These are phyloP conservation scores for Celoporthe dispersa DNA, from an alignment of 2,329 filamentous ascomycete species.

Conservation along the genomic window DNA sequence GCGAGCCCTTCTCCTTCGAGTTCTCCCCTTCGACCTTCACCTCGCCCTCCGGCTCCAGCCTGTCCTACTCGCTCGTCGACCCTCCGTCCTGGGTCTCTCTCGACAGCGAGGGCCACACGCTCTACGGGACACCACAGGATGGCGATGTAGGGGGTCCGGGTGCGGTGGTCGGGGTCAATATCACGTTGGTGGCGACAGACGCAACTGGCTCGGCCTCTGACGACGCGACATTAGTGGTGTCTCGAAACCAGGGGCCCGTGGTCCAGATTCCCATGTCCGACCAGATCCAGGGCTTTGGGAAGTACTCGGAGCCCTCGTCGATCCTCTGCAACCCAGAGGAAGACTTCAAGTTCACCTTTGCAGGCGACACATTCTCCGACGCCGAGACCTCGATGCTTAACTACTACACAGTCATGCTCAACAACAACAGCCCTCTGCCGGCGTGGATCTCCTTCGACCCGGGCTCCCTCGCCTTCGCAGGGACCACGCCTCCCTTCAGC, in stretches of 20 bases:
- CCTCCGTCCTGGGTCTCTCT: slow-evolving; percentile 77
- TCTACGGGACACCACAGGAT: slow-evolving; percentile 71
- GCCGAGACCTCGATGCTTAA: slow-evolving; percentile 55
- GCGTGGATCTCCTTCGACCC: slow-evolving; percentile 82
- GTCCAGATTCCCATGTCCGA: slow-evolving; percentile 60
- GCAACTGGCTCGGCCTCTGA: slow-evolving; percentile 64
- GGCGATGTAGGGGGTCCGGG: slow-evolving; percentile 49
- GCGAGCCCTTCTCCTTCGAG: slow-evolving; percentile 68
- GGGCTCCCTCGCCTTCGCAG: slow-evolving; percentile 67
- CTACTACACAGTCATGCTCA: slow-evolving; percentile 75
- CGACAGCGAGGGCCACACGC: slow-evolving; percentile 64
- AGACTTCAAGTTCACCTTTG: slow-evolving; percentile 58
- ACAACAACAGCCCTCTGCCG: slow-evolving; percentile 80
- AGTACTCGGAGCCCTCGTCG: slow-evolving; percentile 63
- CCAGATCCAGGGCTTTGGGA: slow-evolving; percentile 62
- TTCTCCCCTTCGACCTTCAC: slow-evolving; percentile 77
- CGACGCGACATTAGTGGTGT: slow-evolving; percentile 73
- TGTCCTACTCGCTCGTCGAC: slow-evolving; percentile 69
- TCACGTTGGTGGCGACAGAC: slow-evolving; percentile 74
- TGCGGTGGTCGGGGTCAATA: slow-evolving; percentile 61
- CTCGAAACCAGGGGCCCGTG: slow-evolving; percentile 57
- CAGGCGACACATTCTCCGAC: slow-evolving; percentile 65
- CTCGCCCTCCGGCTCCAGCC: slow-evolving; percentile 53
- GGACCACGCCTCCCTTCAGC: slow-evolving; percentile 68
- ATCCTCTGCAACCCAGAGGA: slow-evolving; percentile 60